These are phyloP conservation scores for Striga asiatica DNA, from an alignment of 257 asterid genomes.

Conservation along the genomic window DNA sequence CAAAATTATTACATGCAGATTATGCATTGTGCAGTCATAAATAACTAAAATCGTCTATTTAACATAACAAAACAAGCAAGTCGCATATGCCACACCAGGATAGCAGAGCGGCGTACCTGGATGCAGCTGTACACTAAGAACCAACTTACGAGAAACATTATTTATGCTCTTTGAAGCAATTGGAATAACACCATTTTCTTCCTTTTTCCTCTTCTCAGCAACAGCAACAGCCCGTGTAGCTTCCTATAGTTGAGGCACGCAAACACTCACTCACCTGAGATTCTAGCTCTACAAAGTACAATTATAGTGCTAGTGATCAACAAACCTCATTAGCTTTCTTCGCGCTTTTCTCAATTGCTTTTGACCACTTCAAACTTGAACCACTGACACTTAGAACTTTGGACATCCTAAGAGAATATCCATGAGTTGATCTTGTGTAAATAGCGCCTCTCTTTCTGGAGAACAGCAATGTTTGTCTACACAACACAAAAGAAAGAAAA, in stretches of 20 bases:
- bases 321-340: constrained; percentile 76
- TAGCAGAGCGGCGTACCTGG: constrained; percentile 70
- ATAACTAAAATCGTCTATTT: constrained; percentile 7
- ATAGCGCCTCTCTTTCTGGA: constrained; percentile 72
- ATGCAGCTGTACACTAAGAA: constrained; percentile 52
- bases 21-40: neutral
- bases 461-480: constrained; percentile 55
- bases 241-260: constrained; percentile 42
- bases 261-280: constrained; percentile 8
- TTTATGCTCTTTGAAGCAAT: constrained; percentile 42
- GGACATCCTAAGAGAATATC: constrained; percentile 75
- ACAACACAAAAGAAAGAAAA: constrained; percentile 3
- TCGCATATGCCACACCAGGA: constrained; percentile 61
- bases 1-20: neutral
- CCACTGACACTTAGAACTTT: constrained; percentile 72
- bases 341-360: constrained; percentile 73
- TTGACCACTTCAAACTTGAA: constrained; percentile 89
- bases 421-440: constrained; percentile 71
- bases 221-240: constrained; percentile 76
- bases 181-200: constrained; percentile 33
- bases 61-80: constrained; percentile 11
- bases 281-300: constrained; percentile 11
- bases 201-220: constrained; percentile 50
- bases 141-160: constrained; percentile 79
- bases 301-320: constrained; percentile 16